A percentile compares a stretch with the other conserved stretches of the same genome.
Evolutionary conservation across 2,329 filamentous ascomycete genomes (phyloP).

Genomic region (Penicillium sp.): DNA sequence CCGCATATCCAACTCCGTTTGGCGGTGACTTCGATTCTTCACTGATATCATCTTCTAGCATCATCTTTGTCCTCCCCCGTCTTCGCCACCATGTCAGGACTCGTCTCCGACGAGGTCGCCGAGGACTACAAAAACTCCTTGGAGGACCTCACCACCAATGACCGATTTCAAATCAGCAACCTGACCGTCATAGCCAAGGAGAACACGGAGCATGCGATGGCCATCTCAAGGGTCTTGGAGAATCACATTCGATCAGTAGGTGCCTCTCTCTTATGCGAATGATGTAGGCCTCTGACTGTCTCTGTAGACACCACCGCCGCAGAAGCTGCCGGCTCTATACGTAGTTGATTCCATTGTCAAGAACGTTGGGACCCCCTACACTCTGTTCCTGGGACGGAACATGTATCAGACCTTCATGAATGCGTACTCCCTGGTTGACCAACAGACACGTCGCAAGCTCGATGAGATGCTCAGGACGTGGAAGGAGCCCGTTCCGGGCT

Average conservation of each 20-base stretch:
- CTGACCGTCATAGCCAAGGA: constrained; percentile 96
- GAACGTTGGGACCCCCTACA: constrained; percentile 97
- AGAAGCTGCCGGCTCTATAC: constrained; percentile 93
- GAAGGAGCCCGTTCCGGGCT: constrained; percentile 94
- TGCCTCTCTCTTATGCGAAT: constrained; percentile 22
- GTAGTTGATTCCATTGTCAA: constrained; percentile 98
- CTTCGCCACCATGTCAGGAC: constrained; percentile 55
- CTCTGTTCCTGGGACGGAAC: constrained; percentile 85
- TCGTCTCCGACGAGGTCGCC: constrained; percentile 75
- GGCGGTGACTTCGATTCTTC: neutral
- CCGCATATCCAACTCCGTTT: neutral
- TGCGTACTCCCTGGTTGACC: constrained; percentile 84
- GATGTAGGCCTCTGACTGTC: constrained; percentile 15
- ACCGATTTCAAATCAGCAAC: constrained; percentile 93
- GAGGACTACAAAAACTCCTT: constrained; percentile 92
- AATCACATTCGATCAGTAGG: constrained; percentile 94
- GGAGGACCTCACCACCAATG: constrained; percentile 85
- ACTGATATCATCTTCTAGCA: constrained; percentile 11
- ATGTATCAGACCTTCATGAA: constrained; percentile 96
- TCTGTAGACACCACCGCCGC: constrained; percentile 72
- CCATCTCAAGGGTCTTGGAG: constrained; percentile 83
- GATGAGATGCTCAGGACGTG: constrained; percentile 97
- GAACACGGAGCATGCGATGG: constrained; percentile 90
- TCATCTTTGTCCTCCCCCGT: neutral
- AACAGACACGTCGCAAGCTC: constrained; percentile 77